Base-by-base conservation (phyloP, 2,329 filamentous ascomycete species). In the Penicillium hordei region DNA sequence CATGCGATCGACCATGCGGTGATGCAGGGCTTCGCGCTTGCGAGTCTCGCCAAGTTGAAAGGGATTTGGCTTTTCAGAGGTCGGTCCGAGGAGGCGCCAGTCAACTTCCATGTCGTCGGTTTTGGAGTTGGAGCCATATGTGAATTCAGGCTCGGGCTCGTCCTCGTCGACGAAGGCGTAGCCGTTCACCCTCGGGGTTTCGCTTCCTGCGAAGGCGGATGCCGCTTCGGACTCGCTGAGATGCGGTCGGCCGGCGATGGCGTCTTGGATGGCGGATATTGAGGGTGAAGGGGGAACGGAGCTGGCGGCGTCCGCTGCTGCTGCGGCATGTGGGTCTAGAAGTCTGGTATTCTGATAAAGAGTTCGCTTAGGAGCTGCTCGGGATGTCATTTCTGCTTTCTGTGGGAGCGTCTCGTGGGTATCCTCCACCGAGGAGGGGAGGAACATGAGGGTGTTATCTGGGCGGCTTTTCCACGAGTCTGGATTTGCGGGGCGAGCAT, bases 111-210 rank as follows among this genome's bases (percentile, higher is more conserved):
- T 52, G 29, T 52, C 57, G 3, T 61, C 52, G 2, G 58, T 39
- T 9, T 53, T 31, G 7, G 36, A 42, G 5, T 53, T 34, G n/a
- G 69, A 42, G 12, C 50, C 23, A 13, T 34, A 43, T 3, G 54
- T 23, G n/a, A 68, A 34, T 8, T 73, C 68, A 1, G 69, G 65
- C 17, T 78, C 77, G 9, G 74, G 65, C 50, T 81, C 80, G 52
- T 80, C 89, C 56, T 95, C 91, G 65, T 96, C 92, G 36, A 99
- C 93, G 75, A 96, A 97, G 0, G 91, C 85, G 72, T 97, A 99
- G 1, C 94, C 94, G 62, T 95, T 96, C 0, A 97, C 90, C 2
- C 91, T 84, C 0, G 93, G 94, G 0, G 93, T 97, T 73, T 95
- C 92, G 57, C 82, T 83, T 17, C 88, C 89, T 1, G 81, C 80